phyloP scores from a whole-genome alignment of 1,284 basidiomycete species.

The Trichosporon faecale region DNA sequence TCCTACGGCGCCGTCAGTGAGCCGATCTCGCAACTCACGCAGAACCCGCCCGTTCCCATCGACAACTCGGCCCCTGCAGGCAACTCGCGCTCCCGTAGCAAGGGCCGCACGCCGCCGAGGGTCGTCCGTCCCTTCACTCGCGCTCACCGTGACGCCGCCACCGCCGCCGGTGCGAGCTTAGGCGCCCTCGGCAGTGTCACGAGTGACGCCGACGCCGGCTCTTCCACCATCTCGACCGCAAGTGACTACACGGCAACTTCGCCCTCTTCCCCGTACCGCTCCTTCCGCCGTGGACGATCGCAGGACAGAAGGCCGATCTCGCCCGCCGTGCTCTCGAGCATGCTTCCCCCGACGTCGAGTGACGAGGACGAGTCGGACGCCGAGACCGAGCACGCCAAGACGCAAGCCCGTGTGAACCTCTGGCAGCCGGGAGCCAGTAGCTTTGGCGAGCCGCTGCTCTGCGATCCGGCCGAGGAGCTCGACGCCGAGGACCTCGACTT shows the following conservation, averaged over 20 bases:
- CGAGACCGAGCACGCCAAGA: background rate
- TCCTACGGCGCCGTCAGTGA: conserved; percentile 1
- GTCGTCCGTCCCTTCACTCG: conserved; percentile 23
- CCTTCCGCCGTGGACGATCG: conserved; percentile 14
- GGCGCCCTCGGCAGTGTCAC: conserved; percentile 14
- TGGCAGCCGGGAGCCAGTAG: conserved; percentile 11
- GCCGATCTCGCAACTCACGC: conserved; percentile 12
- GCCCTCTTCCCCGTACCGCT: background rate
- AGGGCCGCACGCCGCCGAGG: conserved; percentile 42
- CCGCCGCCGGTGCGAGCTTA: conserved; percentile 18
- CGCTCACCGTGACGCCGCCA: conserved; percentile 20
- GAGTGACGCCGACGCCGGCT: conserved; percentile 7
- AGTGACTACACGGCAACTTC: conserved; percentile 16
- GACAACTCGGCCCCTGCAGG: conserved; percentile 20
- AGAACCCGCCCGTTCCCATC: background rate
- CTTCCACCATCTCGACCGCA: conserved; percentile 10
- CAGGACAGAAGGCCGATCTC: conserved; percentile 22
- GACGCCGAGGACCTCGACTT: conserved; percentile 47
- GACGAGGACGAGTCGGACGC: conserved; percentile 16
- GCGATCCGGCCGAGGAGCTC: conserved; percentile 50
- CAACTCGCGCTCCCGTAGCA: conserved; percentile 35
- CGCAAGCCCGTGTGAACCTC: background rate
- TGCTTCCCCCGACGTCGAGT: conserved; percentile 9
- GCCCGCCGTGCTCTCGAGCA: conserved; percentile 17
- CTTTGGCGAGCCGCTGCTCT: conserved; percentile 11